Base-by-base conservation (phyloP, 2,329 filamentous ascomycete genomes). In the Xylogone sp. region DNA sequence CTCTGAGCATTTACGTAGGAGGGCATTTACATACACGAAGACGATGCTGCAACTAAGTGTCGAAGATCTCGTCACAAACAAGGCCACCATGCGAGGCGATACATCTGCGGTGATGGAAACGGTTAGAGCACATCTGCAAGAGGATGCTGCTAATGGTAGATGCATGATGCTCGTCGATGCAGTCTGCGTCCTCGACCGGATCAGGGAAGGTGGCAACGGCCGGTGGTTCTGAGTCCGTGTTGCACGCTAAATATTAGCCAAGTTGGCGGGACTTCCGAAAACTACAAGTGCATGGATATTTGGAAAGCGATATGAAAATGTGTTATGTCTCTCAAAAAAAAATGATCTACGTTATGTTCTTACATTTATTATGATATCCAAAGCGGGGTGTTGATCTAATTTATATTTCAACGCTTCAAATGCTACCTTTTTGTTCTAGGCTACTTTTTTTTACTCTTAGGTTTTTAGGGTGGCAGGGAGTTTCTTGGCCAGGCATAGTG, bases 131-230 rank as follows among this genome's bases (percentile, higher is more conserved):
- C 65, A 71, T 42, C 65, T 84, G 42, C 75, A 78, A 59, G 62
- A 62, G 42, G 79, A 82, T 48, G 77, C 75, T 34, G 63, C 75
- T 3, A 78, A 75, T 5, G 69, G 70, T 19, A 69, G 71, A 46
- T 81, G 71, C 57, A 72, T 75, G 45, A 61, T 82, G 46, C 75
- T 78, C 43, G 70, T 76, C 21, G 80, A 84, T 58, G 77, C 79
- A 6, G 69, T 79, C 3, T 67, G 71, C 2, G 79, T 82, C 48
- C 58, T 84, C 56, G 71, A 68, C 58, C 77, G 73, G 59, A 62
- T 84, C 48, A 75, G 79, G 57, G 72, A 76, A 55, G 68, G 71
- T 1, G 67, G 62, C 34, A 13, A 18, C 34, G 34, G 34, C 34
- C 8, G n/a, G 34, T 18, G 10, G 34, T 39, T 39, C n/a, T 39